Conservation (phyloP, 371 early-diverging fungal species). For the Mucor lusitanicus region DNA sequence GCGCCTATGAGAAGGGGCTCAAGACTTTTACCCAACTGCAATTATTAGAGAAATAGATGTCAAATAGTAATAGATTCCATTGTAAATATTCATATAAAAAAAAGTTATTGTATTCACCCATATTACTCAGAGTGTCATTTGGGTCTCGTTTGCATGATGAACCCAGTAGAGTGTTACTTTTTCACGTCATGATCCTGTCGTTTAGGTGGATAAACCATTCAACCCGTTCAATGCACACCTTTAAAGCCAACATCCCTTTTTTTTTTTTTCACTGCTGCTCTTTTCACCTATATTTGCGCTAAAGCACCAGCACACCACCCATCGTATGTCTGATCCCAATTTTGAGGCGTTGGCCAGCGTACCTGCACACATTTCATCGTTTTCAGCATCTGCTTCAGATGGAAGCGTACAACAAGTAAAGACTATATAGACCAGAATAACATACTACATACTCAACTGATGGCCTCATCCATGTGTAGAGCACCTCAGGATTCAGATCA, state of each 20-base stretch:
- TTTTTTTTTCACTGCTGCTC: background rate
- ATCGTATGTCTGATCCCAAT: conserved; percentile 24
- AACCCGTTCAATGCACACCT: background rate
- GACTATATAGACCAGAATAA: background rate
- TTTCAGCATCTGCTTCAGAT: conserved; percentile 25
- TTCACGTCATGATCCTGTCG: background rate
- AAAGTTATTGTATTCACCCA: background rate
- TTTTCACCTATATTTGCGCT: background rate
- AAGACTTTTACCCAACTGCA: conserved; percentile 43
- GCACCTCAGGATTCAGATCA: background rate
- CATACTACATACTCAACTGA: background rate
- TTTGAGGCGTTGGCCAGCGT: conserved; percentile 27
- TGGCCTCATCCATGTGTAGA: conserved; percentile 7
- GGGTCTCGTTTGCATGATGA: too few species aligned
- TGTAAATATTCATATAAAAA: background rate
- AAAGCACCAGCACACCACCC: background rate
- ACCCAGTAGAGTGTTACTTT: too few species aligned
- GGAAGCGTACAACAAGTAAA: conserved; percentile 24
- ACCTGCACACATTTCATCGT: conserved; percentile 26
- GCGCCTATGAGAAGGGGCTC: conserved; percentile 86
- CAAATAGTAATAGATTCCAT: conserved; percentile 2
- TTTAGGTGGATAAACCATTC: background rate
- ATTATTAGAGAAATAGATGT: conserved; percentile 25
- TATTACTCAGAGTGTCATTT: too few species aligned
- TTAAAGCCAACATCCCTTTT: background rate